Evolutionary conservation across 2,329 filamentous ascomycete genomes (phyloP).

Genomic region (Penicillium oxalicum): DNA sequence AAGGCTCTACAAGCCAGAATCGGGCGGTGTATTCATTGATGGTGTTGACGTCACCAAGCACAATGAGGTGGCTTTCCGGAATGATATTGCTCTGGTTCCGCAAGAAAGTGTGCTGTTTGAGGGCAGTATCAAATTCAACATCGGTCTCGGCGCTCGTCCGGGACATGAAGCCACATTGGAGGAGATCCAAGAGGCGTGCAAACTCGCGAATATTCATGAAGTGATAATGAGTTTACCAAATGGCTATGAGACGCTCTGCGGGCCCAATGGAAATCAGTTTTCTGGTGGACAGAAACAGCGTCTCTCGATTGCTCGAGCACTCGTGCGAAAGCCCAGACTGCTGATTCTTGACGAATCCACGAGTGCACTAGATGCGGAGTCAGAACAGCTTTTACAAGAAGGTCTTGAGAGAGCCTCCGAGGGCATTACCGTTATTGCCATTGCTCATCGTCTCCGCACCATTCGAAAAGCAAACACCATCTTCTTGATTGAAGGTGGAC

Average conservation of each 20-base stretch:
- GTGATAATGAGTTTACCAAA: conserved; percentile 57
- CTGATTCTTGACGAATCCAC: conserved; percentile 59
- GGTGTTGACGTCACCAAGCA: conserved; percentile 43
- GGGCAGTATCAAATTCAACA: conserved; percentile 45
- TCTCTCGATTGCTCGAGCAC: conserved; percentile 53
- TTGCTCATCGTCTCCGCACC: conserved; percentile 39
- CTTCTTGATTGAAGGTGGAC: conserved; percentile 67
- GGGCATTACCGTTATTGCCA: conserved; percentile 37
- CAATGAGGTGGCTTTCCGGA: conserved; percentile 35
- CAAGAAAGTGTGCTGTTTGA: conserved; percentile 47
- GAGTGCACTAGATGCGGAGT: conserved; percentile 52
- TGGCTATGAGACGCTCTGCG: conserved; percentile 51
- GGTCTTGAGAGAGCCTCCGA: conserved; percentile 30
- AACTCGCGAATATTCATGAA: conserved; percentile 64
- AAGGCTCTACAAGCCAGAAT: conserved; percentile 49
- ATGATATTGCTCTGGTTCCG: conserved; percentile 43
- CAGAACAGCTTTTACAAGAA: conserved; percentile 45
- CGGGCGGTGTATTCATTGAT: conserved; percentile 50
- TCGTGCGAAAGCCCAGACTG: conserved; percentile 50
- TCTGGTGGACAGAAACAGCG: conserved; percentile 56
- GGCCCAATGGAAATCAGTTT: conserved; percentile 48
- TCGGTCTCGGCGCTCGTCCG: conserved; percentile 45
- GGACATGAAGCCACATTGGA: conserved; percentile 50
- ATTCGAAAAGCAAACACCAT: conserved; percentile 70
- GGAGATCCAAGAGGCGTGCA: conserved; percentile 62